Evolutionary conservation across 352 stramenopile genomes (phyloP), one percentile per base, ranked within the genome.

Genomic region (Phytophthora lateralis): DNA sequence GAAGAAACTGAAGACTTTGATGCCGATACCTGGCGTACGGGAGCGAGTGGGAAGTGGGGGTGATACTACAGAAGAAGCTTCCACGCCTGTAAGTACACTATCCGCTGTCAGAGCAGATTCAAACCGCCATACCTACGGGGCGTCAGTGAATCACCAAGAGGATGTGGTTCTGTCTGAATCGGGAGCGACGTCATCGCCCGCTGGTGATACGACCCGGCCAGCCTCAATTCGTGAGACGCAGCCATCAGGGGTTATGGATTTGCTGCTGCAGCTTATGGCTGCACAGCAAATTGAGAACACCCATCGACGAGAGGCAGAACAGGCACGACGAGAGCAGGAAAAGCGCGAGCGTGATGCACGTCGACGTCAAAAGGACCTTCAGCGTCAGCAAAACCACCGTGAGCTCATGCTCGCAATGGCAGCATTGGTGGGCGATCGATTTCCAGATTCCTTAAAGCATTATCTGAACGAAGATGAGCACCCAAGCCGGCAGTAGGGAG

Each of bases 351-450:
- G 74, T 14, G 71, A 74, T 27, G 46, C 70, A 26, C 71, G 74
- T 3, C 63, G 75, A 20, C 65, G 55, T 15, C 45, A 52, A 14
- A 81, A 80, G 26, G 73, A 85, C 14, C 62, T 54, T 1, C 70
- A 67, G 15, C 64, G 63, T 34, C 54, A 63, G 6, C 56, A 61
- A 26, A 70, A 88, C 41, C 78, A 76, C 52, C 73, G 73, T n/a
- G 73, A 88, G 27, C 57, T 88, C 41, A 86, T 89, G 77, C 48
- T 78, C n/a, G 62, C 82, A 20, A 72, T 89, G 60, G 57, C 54
- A 1, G 71, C 75, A 10, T 48, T 83, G 32, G 50, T 88, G 3
- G 74, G 69, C 11, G 69, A 78, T 56, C 71, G 65, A 37, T 86
- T 88, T 56, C 75, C 80, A 0, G 53, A 59, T 14, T 66, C 75